Evolutionary conservation across 2,329 filamentous ascomycete genomes (phyloP).

Genomic region (Rutstroemia sp.): DNA sequence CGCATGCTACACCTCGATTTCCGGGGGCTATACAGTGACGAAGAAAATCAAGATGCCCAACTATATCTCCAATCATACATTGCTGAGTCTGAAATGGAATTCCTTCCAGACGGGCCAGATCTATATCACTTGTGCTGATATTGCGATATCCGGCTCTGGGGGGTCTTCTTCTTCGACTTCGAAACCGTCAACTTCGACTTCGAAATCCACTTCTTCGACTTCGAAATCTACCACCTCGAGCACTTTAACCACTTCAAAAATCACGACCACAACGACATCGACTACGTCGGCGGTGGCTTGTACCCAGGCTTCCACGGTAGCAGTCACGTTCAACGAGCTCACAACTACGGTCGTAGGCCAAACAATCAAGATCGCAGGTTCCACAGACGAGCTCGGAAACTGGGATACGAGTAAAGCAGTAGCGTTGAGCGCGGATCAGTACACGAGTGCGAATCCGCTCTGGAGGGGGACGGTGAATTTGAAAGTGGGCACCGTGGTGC

Average conservation of each 20-base stretch:
- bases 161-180: neutral
- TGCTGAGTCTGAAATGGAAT: conserved; percentile 48
- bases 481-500: conserved; percentile 45
- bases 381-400: conserved; percentile 48
- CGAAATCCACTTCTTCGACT: conserved; percentile 11
- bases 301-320: conserved; percentile 32
- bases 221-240: conserved; percentile 4
- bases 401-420: conserved; percentile 53
- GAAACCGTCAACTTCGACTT: neutral
- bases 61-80: conserved; percentile 39
- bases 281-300: conserved; percentile 31
- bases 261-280: conserved; percentile 33
- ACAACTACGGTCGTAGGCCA: conserved; percentile 54
- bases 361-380: conserved; percentile 58
- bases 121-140: conserved; percentile 47
- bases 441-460: conserved; percentile 50
- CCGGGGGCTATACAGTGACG: neutral
- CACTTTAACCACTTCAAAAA: conserved; percentile 9
- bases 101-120: conserved; percentile 47
- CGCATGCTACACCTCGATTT: neutral
- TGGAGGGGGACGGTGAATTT: conserved; percentile 54
- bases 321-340: conserved; percentile 51
- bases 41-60: neutral
- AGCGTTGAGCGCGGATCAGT: conserved; percentile 51
- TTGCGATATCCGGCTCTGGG: conserved; percentile 33